These are phyloP conservation scores for Candida dendrica DNA, from an alignment of 805 yeast species.

Conservation along the genomic window DNA sequence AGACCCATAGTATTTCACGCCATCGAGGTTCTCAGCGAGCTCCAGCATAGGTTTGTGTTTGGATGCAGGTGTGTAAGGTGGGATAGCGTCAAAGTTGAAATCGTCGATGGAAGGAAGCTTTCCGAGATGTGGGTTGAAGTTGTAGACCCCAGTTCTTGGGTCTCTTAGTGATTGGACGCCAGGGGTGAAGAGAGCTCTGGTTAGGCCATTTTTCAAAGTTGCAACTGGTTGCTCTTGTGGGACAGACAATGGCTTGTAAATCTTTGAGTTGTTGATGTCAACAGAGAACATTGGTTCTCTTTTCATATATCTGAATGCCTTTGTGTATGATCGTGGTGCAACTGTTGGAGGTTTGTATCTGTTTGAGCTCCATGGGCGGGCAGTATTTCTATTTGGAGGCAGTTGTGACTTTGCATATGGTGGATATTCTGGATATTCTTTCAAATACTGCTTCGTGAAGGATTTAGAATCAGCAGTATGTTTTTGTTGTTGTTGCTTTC, in stretches of 20 bases:
- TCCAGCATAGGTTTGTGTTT: slow-evolving; percentile 48
- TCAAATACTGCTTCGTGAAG: too few species aligned
- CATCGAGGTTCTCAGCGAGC: slow-evolving; percentile 32
- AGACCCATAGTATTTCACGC: slow-evolving; percentile 53
- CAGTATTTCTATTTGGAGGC: too few species aligned
- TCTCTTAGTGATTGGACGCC: slow-evolving; percentile 74
- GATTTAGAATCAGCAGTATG: too few species aligned
- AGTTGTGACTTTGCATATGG: too few species aligned
- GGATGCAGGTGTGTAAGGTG: slow-evolving; percentile 58
- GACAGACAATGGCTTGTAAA: slow-evolving; percentile 5
- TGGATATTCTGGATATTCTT: too few species aligned
- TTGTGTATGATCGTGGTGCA: too few species aligned
- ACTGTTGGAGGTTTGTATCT: too few species aligned
- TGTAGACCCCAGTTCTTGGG: slow-evolving; percentile 65
- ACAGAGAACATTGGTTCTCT: not conserved
- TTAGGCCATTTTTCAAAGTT: slow-evolving; percentile 54
- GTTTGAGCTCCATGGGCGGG: too few species aligned
- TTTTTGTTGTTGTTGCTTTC: too few species aligned
- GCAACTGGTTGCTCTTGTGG: slow-evolving; percentile 30
- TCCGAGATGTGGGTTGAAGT: slow-evolving; percentile 56
- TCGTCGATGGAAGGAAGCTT: slow-evolving; percentile 56
- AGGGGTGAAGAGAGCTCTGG: slow-evolving; percentile 71
- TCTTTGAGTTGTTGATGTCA: not conserved
- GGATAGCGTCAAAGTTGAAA: slow-evolving; percentile 52
- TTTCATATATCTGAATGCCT: too few species aligned